Percentiles rank a stretch among this genome's conserved stretches.
Evolutionary conservation across 2,329 filamentous ascomycete genomes (phyloP).

Genomic region (Metarhizium brunneum): DNA sequence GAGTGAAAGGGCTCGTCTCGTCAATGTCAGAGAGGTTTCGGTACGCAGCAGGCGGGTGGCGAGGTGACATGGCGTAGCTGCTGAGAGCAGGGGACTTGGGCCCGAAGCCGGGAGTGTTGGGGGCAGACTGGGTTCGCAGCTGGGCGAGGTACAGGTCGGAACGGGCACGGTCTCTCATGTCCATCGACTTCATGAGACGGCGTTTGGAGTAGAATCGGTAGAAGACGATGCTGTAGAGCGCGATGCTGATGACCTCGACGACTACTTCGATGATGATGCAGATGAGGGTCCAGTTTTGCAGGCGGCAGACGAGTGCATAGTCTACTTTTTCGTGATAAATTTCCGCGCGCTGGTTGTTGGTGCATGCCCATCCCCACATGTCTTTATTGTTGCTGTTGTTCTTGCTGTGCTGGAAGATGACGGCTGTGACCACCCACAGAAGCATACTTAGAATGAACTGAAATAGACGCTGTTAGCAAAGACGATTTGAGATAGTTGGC

Average conservation of each 20-base stretch:
- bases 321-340: slow-evolving; percentile 74
- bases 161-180: slow-evolving; percentile 84
- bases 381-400: slow-evolving; percentile 66
- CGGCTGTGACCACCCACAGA: slow-evolving; percentile 85
- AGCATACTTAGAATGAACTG: slow-evolving; percentile 80
- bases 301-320: slow-evolving; percentile 83
- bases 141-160: slow-evolving; percentile 91
- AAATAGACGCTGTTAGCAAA: background rate
- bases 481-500: background rate
- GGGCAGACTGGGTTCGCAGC: slow-evolving; percentile 75
- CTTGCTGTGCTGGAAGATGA: slow-evolving; percentile 70
- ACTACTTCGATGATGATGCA: slow-evolving; percentile 97
- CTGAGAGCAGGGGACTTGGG: slow-evolving; percentile 34
- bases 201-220: slow-evolving; percentile 97
- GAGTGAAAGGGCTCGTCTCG: slow-evolving; percentile 39
- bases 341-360: slow-evolving; percentile 71
- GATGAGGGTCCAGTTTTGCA: slow-evolving; percentile 89
- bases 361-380: slow-evolving; percentile 97
- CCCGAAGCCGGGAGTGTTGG: slow-evolving; percentile 86
- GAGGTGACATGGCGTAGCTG: slow-evolving; percentile 46
- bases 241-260: slow-evolving; percentile 82
- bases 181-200: slow-evolving; percentile 93
- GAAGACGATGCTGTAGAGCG: slow-evolving; percentile 89
- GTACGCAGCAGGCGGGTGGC: slow-evolving; percentile 50
- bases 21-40: slow-evolving; percentile 38